Evolutionary conservation across 805 yeast species (phyloP).

Genomic region (Cyberlindnera euphorbiiphila): DNA sequence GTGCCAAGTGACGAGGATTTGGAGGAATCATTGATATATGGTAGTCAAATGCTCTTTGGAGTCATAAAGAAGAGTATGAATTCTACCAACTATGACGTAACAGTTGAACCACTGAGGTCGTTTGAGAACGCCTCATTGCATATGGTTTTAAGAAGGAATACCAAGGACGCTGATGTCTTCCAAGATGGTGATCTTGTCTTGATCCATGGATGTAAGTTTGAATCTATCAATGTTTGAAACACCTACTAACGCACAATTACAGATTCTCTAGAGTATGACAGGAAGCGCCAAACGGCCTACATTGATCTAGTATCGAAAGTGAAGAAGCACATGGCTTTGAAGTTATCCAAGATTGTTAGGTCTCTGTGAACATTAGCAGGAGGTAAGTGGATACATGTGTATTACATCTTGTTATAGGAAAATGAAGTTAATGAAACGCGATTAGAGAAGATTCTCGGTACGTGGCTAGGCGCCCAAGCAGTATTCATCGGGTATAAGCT

Average conservation of each 20-base stretch:
- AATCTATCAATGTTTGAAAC: too few species aligned
- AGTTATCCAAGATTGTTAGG: too few species aligned
- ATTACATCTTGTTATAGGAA: too few species aligned
- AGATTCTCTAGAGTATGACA: constrained; percentile 1
- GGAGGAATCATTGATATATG: constrained; percentile 1
- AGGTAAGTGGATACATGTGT: too few species aligned
- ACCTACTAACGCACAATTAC: too few species aligned
- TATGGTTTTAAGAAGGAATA: not conserved
- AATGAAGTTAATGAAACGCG: not conserved
- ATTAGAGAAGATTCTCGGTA: too few species aligned
- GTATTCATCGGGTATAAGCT: too few species aligned
- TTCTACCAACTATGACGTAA: not conserved
- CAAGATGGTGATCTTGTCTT: constrained; percentile 4
- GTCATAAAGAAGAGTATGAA: not conserved
- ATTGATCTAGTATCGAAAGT: constrained; percentile 4
- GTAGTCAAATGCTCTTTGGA: constrained; percentile 1
- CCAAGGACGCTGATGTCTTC: constrained; percentile 1
- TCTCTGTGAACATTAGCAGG: too few species aligned
- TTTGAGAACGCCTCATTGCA: not conserved
- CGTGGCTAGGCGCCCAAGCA: too few species aligned
- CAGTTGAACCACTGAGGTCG: not conserved
- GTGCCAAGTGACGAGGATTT: not conserved
- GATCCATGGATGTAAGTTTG: constrained; percentile 7
- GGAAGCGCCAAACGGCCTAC: not conserved
- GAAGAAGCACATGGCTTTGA: constrained; percentile 1